Percentiles rank a stretch among this genome's conserved stretches.
Conservation (phyloP, 371 early-diverging fungal species). For the Nematocida minor region DNA sequence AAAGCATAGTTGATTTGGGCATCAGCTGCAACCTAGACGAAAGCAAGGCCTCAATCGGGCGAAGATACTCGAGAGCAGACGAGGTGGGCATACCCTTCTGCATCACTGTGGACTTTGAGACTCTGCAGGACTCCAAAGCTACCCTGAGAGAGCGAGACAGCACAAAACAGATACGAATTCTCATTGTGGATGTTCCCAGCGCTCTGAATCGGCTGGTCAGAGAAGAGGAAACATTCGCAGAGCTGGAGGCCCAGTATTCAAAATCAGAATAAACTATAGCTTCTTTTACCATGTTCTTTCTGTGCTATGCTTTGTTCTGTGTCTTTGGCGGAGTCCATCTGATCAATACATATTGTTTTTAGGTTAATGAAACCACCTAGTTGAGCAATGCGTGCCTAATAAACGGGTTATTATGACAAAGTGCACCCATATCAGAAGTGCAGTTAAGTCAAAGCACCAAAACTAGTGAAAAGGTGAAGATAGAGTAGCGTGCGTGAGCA, state of each 20-base stretch:
- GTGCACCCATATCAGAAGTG: too few species aligned
- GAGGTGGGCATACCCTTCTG: constrained; percentile 96
- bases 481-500: too few species aligned
- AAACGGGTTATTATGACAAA: too few species aligned
- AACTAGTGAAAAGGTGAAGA: too few species aligned
- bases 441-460: too few species aligned
- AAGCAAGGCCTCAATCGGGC: constrained; percentile 81
- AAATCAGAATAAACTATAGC: background rate
- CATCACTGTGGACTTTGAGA: constrained; percentile 92
- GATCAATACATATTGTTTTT: too few species aligned
- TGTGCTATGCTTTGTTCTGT: too few species aligned
- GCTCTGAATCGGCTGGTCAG: background rate
- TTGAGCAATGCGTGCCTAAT: too few species aligned
- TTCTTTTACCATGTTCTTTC: background rate
- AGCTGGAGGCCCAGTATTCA: background rate
- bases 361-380: too few species aligned
- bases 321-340: too few species aligned
- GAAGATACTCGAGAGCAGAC: constrained; percentile 91
- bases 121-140: constrained; percentile 79
- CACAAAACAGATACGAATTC: constrained; percentile 78
- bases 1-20: constrained; percentile 28
- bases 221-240: constrained; percentile 1
- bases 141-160: constrained; percentile 95
- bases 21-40: constrained; percentile 55
- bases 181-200: constrained; percentile 7